Base-by-base conservation (phyloP, 768 basidiomycete species). In the Pisolithus microcarpus region DNA sequence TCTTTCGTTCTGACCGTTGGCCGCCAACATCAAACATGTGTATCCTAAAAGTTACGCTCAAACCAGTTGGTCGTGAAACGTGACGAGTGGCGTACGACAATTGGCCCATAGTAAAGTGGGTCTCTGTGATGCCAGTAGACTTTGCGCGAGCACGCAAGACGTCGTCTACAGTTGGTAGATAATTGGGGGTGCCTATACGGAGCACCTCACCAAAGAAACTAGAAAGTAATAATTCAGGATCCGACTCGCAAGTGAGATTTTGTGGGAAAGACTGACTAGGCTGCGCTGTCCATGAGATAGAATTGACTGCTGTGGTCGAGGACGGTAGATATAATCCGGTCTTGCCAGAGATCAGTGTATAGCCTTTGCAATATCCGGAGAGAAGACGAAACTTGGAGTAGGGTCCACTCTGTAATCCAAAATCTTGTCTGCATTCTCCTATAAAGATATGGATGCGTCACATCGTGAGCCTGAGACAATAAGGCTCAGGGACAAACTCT, bases 201-300 rank as follows among this genome's bases (percentile, higher is more conserved):
- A 80, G 69, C 9, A 92, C 85, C 48, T 91, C 81, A 10, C 76
- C 74, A 69, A 96, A 94, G 70, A 97, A 97, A 67, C 89, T 92
- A 53, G 9, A 18, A 38, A 10, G 8, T 15, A 7, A 1, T 2
- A 8, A 13, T 56, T 31, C 9, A 36, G 6, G 19, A 19, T 31
- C 16, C 43, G 43, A 16, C 11, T 40, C 39, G 46, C 38, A 1
- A 28, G 15, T 24, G 18, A 47, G 5, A 13, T 3, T 34, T n/a
- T 34, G 2, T 15, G 6, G 31, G 38, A 21, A 8, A 23, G 10
- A 78, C 87, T 63, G 58, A 91, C 89, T 95, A 95, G 40, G 75
- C 75, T 0, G 94, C 94, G n/a, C 82, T 88, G 63, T 96, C 94
- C 91, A 94, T 95, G 13, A 96, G 73, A 63, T 95, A 94, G 60